phyloP scores from a whole-genome alignment of 805 yeast species.

The Debaryomyces maramus region DNA sequence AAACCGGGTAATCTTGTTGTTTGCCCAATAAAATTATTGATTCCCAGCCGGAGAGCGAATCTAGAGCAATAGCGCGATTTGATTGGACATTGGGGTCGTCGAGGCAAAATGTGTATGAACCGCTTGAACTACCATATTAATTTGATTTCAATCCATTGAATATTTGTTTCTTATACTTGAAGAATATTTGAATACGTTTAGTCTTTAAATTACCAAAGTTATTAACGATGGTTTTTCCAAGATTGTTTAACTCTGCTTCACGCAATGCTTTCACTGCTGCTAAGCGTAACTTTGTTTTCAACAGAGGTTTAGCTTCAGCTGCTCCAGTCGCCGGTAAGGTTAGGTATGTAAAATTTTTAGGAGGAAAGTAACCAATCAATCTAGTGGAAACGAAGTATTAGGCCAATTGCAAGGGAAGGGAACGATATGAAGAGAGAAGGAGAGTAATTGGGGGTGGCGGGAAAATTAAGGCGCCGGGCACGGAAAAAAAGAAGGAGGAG shows the following conservation, averaged over 20 bases:
- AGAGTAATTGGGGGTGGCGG: neutral
- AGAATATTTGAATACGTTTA: slow-evolving; percentile 6
- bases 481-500: neutral
- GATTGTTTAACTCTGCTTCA: slow-evolving; percentile 56
- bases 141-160: slow-evolving; percentile 2
- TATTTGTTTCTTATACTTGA: slow-evolving; percentile 2
- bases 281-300: slow-evolving; percentile 74
- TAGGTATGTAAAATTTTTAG: slow-evolving; percentile 58
- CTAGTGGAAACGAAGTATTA: neutral
- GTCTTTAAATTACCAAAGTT: slow-evolving; percentile 24
- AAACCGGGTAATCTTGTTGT: slow-evolving; percentile 8
- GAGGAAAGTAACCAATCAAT: neutral
- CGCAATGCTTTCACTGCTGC: slow-evolving; percentile 89
- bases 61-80: slow-evolving; percentile 16
- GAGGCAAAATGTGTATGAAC: slow-evolving; percentile 3
- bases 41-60: slow-evolving; percentile 14
- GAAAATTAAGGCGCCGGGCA: slow-evolving; percentile 1
- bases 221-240: slow-evolving; percentile 55
- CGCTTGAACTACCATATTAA: slow-evolving; percentile 4
- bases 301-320: slow-evolving; percentile 77
- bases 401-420: neutral
- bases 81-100: slow-evolving; percentile 19
- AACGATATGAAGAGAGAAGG: neutral
- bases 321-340: slow-evolving; percentile 79
- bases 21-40: slow-evolving; percentile 24